These are phyloP conservation scores for Murraya koenigii DNA, from an alignment of 345 rosid genomes.

Conservation along the genomic window DNA sequence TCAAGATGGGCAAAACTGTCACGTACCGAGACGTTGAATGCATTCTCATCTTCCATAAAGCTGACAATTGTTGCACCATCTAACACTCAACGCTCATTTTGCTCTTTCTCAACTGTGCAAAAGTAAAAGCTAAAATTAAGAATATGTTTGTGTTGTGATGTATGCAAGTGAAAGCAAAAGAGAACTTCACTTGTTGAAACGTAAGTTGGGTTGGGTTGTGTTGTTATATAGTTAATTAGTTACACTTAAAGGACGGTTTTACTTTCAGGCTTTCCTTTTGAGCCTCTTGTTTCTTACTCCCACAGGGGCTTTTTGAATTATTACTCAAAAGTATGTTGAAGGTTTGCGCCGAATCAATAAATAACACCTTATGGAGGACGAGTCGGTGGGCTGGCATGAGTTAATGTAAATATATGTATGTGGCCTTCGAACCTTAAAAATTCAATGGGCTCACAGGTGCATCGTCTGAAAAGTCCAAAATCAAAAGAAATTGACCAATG, in stretches of 20 bases:
- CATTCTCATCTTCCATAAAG: constrained; percentile 47
- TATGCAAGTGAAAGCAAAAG: too few relatives aligned
- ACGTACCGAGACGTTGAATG: constrained; percentile 20
- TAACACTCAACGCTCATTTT: constrained; percentile 43
- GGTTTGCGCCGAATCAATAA: too few relatives aligned
- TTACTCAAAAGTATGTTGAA: too few relatives aligned
- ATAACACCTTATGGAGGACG: too few relatives aligned
- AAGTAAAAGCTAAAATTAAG: too few relatives aligned
- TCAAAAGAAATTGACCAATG: not conserved
- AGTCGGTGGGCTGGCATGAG: not conserved
- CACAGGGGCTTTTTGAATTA: not conserved
- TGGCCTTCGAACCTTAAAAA: not conserved
- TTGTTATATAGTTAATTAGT: not conserved
- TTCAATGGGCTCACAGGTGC: not conserved
- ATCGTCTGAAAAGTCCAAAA: not conserved
- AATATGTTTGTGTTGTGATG: too few relatives aligned
- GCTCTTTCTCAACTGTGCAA: not conserved
- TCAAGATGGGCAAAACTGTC: constrained; percentile 38
- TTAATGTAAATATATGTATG: not conserved
- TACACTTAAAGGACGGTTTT: not conserved
- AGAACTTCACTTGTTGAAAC: not conserved
- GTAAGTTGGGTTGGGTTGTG: not conserved
- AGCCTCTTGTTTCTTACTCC: too few relatives aligned
- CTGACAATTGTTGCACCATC: constrained; percentile 35
- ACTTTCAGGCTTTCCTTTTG: too few relatives aligned